These are phyloP conservation scores for Singerocomus inundabilis DNA, from an alignment of 1,284 basidiomycete species.

Conservation along the genomic window DNA sequence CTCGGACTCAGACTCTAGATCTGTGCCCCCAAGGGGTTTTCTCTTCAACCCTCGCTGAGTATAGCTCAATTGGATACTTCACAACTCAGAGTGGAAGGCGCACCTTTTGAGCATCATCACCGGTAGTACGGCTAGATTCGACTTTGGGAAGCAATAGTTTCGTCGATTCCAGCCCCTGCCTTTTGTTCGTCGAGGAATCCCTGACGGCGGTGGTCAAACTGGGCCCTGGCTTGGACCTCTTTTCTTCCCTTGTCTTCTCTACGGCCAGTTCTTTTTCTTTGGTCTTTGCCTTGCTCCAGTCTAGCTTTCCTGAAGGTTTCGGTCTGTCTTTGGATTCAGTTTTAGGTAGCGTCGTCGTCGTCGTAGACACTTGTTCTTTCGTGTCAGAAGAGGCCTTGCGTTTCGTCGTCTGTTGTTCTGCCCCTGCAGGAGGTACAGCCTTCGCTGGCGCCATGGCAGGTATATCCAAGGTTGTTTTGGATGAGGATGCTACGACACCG, in stretches of 20 bases:
- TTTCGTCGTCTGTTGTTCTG: conserved; percentile 23
- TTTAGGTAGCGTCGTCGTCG: conserved; percentile 10
- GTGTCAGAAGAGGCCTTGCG: conserved; percentile 10
- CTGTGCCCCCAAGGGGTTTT: conserved; percentile 45
- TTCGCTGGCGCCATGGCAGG: conserved; percentile 13
- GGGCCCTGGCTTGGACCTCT: conserved; percentile 23
- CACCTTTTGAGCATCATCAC: conserved; percentile 12
- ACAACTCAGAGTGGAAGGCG: not conserved
- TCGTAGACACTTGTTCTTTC: conserved; percentile 12
- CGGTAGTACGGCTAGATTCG: not conserved
- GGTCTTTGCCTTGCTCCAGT: conserved; percentile 62
- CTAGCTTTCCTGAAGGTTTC: conserved; percentile 55
- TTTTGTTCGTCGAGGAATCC: conserved; percentile 1
- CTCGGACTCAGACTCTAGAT: conserved; percentile 45
- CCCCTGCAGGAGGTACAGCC: not conserved
- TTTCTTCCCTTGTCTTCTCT: conserved; percentile 27
- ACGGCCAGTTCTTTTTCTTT: conserved; percentile 28
- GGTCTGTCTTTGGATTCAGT: conserved; percentile 33
- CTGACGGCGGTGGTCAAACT: not conserved
- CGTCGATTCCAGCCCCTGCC: not conserved
- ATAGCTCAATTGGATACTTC: conserved; percentile 10
- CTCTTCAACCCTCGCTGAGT: conserved; percentile 58
- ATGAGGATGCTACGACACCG: conserved; percentile 27
- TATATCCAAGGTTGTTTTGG: conserved; percentile 28
- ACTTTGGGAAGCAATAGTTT: not conserved